Evolutionary conservation across 176 grass and related monocot species (phyloP), one percentile per base, ranked within the genome.

Genomic region (Triticum monococcum): DNA sequence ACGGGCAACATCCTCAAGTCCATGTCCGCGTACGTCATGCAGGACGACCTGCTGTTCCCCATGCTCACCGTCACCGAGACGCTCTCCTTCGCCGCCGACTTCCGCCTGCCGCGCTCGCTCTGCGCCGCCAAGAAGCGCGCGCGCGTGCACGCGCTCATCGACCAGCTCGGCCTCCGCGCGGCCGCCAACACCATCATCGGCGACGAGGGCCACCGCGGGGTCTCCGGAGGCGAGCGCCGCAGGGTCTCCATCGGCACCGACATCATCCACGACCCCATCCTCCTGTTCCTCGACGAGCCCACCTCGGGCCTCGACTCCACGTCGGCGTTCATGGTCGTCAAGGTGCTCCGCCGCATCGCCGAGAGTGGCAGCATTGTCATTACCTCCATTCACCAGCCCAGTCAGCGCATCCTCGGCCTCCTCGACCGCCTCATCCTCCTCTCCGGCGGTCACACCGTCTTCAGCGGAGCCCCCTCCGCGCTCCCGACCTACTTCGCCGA

Each of bases 21-120:
- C 78, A 98, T 98, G 65, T 98, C 96, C 4, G 96, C 96, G 0
- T 95, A 98, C 89, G 96, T 98, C 35, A 98, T 98, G 96, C 96
- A 98, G 87, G 96, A 98, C 83, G 96, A 98, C 83, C 78, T 98
- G 63, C 81, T 98, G 52, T 95, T 88, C 89, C 96, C 96, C 2
- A 98, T 95, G 96, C 93, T 98, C 77, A 98, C 95, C 31, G 96
- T 98, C 61, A 61, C 89, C 87, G 96, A 98, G 81, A 98, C 96
- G 1, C 88, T 98, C 70, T 87, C 90, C 38, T 98, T 98, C 91
- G 92, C 96, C 9, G 96, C 96, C 46, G 96, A 98, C 84, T 98
- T 98, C 85, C 96, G 96, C 68, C 91, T 98, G 63, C 96, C 96
- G 33, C 81, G 91, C 12, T 54, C 64, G n/a, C 83, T 98, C 63